Evolutionary conservation across 1,284 basidiomycete genomes (phyloP), one percentile per base, ranked within the genome.

Genomic region (Leccinum pachyderme): DNA sequence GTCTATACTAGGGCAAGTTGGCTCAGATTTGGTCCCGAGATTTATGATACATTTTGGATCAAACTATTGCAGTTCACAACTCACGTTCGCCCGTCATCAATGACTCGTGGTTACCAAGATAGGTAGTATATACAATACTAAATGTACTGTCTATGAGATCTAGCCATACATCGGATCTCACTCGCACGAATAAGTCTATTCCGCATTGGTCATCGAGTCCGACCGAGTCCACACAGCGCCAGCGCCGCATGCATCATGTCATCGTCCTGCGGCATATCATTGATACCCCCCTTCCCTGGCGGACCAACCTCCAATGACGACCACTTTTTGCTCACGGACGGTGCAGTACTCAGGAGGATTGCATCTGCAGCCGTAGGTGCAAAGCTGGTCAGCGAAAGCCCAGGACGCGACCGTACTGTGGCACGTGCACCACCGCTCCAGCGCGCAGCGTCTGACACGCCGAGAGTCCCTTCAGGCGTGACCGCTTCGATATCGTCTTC

Each of bases 191-290:
- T 18, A 18, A n/a, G 37, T 9, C 7, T 18, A 39, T 39, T 35
- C 49, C 59, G 11, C 61, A 54, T 53, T 58, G 18, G 22, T 39
- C n/a, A 39, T 39, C 37, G 37, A 39, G 37, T 51, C 47, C 63
- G 74, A 48, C 82, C 81, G 49, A 86, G 75, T 37, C 83, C 83
- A 63, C 83, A 86, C 25, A 86, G 69, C 39, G 79, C 79, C 49
- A 84, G 69, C 18, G 84, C 84, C 43, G 84, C 84, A 53, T 78
- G 78, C 78, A 86, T 82, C 70, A 81, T 77, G 55, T 84, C 84
- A n/a, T 83, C 80, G 59, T 82, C 81, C 29, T 76, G 75, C n/a
- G 66, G 71, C 27, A 52, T 69, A 41, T 56, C 56, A 55, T 70
- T 67, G n/a, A 54, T 57, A 3, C 11, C 7, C 25, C 47, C 47